phyloP scores from a whole-genome alignment of 441 rosid species.

The Pelargonium myrrhifolium region DNA sequence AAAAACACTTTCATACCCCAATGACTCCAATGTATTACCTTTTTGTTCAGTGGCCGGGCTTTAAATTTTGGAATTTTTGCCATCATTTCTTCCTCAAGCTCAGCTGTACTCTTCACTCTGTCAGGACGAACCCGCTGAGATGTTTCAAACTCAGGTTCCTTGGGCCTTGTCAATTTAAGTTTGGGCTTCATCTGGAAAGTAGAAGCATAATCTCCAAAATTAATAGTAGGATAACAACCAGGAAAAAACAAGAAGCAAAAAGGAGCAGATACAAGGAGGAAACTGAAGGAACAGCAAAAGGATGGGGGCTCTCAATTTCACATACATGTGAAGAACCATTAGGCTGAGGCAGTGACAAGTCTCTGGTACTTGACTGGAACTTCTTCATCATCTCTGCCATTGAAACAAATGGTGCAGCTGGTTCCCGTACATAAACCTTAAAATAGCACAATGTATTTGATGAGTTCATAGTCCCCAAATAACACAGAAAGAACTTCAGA shows the following conservation, averaged over 20 bases:
- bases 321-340: conserved; percentile 47
- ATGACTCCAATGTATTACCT: conserved; percentile 34
- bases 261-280: background rate
- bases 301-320: background rate
- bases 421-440: conserved; percentile 73
- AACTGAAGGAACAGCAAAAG: background rate
- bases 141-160: conserved; percentile 90
- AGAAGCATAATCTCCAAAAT: conserved; percentile 26
- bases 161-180: conserved; percentile 80
- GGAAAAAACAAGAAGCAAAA: conserved; percentile 1
- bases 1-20: background rate
- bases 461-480: conserved; percentile 3
- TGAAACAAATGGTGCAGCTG: conserved; percentile 60
- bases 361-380: conserved; percentile 82
- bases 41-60: conserved; percentile 91
- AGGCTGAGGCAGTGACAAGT: conserved; percentile 44
- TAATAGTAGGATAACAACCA: conserved; percentile 18
- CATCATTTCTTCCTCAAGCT: conserved; percentile 97
- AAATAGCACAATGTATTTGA: conserved; percentile 3
- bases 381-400: conserved; percentile 82
- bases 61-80: conserved; percentile 90
- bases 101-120: conserved; percentile 71
- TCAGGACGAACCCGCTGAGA: conserved; percentile 73
- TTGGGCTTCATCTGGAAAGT: conserved; percentile 52
- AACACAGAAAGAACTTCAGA: background rate